Base-by-base conservation (phyloP, 192 early-diverging fungal genomes). In the Helicostylum pulchrum region DNA sequence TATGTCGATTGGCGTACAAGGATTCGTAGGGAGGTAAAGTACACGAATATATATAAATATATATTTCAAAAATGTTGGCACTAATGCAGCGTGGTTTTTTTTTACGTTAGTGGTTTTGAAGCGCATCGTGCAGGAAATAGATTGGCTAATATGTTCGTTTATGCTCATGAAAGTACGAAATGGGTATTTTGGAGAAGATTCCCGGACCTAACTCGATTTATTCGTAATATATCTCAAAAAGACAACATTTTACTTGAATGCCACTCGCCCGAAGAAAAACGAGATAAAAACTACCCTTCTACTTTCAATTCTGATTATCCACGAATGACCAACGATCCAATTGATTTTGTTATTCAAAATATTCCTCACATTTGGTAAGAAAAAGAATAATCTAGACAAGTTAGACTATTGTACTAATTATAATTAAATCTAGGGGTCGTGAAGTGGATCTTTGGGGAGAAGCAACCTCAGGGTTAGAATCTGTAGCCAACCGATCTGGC, bases 1-100 rank as follows among this genome's bases (percentile, higher is more conserved):
- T 64, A 83, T 89, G 68, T 87, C 86, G 31, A 68, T 90, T 52
- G 89, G 89, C 49, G 83, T 90, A 36, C 89, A 90, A 72, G 89
- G 83, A 5, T 79, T 71, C 66, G 87, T 90, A 17, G 89, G 89
- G 10, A 48, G 36, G 36, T 39, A 39, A 36, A 39, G 36, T 9
- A 39, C 7, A 39, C 5, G 36, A 39, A 39, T 39, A 39, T 9
- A 39, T 39, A 39, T 39, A 39, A 9, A 39, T 3, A 9, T 0
- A 9, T 3, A 9, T 36, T 36, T 3, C 36, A 0, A 39, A 39
- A 39, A 26, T 26, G 26, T 26, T 26, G 26, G 26, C 26, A 26
- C 26, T 26, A 26, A 26, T 26, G 26, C 26, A 26, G 26, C 2
- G 26, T 26, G 26, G 26, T 26, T 26, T 26, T 26, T 1, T 39